A percentile compares a stretch with the other conserved stretches of the same genome.
Evolutionary conservation across 2,329 filamentous ascomycete genomes (phyloP).

Genomic region (Monilinia fructicola): DNA sequence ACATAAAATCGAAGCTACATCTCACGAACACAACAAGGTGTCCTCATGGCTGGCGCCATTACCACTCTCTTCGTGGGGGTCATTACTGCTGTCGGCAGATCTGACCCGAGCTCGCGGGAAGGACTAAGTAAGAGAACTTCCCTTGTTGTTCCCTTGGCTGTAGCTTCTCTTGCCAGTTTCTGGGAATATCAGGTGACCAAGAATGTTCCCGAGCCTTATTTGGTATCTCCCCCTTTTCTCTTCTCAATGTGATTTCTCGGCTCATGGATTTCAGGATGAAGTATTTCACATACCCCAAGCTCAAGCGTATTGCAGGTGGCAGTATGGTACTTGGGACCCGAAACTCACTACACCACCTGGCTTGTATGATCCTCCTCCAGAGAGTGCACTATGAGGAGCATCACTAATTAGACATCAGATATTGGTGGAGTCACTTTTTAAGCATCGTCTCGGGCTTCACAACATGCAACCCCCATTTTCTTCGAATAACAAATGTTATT

Average conservation of each 20-base stretch:
- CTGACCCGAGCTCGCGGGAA: background rate
- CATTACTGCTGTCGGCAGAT: background rate
- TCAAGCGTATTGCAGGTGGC: slow-evolving; percentile 76
- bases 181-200: slow-evolving; percentile 37
- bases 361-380: slow-evolving; percentile 53
- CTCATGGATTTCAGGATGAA: slow-evolving; percentile 62
- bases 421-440: slow-evolving; percentile 47
- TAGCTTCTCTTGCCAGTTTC: slow-evolving; percentile 22
- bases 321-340: slow-evolving; percentile 81
- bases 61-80: slow-evolving; percentile 15
- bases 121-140: background rate
- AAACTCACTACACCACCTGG: slow-evolving; percentile 97
- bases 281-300: slow-evolving; percentile 90
- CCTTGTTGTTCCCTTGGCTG: background rate
- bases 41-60: slow-evolving; percentile 41
- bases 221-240: slow-evolving; percentile 27
- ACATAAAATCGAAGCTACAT: background rate
- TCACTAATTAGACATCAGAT: slow-evolving; percentile 31
- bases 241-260: background rate
- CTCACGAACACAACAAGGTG: slow-evolving; percentile 14
- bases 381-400: background rate
- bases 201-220: slow-evolving; percentile 36
- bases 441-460: slow-evolving; percentile 44
- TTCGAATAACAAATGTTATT: slow-evolving; percentile 53
- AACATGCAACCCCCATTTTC: slow-evolving; percentile 45